A percentile compares a stretch with the other conserved stretches of the same genome.
Conservation (phyloP, 805 yeast species). For the Priceomyces melissophilus region DNA sequence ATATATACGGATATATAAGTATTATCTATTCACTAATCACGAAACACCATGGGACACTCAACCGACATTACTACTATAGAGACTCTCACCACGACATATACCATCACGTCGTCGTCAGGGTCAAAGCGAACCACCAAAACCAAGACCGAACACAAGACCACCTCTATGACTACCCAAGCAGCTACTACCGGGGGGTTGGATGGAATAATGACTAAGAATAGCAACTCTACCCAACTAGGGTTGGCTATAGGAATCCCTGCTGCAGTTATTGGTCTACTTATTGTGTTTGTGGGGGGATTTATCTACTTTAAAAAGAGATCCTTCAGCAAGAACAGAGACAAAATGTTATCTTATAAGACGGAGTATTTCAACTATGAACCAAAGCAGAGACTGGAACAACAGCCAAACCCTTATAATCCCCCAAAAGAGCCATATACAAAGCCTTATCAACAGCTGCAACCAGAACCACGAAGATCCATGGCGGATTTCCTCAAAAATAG, state of each 20-base stretch:
- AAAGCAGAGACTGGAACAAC: background rate
- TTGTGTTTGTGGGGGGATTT: constrained; percentile 18
- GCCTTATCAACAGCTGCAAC: constrained; percentile 1
- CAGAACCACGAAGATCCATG: constrained; percentile 15
- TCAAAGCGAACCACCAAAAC: background rate
- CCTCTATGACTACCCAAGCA: background rate
- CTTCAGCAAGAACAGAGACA: constrained; percentile 8
- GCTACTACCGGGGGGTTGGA: constrained; percentile 1
- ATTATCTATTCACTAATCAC: background rate
- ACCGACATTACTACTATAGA: constrained; percentile 1
- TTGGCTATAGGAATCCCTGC: constrained; percentile 31
- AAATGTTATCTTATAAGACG: constrained; percentile 8
- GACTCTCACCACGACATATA: background rate
- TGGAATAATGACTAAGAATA: constrained; percentile 1
- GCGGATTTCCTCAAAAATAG: constrained; percentile 15
- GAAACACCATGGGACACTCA: constrained; percentile 1
- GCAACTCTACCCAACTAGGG: constrained; percentile 20
- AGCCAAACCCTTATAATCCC: background rate
- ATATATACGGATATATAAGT: background rate
- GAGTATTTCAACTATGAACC: constrained; percentile 5
- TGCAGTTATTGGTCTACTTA: constrained; percentile 22
- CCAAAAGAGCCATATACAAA: background rate
- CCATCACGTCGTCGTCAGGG: constrained; percentile 2
- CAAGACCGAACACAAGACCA: background rate
- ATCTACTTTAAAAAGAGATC: constrained; percentile 16